Evolutionary conservation across 2,329 filamentous ascomycete genomes (phyloP), one percentile per base, ranked within the genome.

Genomic region (Penicillium sp.): DNA sequence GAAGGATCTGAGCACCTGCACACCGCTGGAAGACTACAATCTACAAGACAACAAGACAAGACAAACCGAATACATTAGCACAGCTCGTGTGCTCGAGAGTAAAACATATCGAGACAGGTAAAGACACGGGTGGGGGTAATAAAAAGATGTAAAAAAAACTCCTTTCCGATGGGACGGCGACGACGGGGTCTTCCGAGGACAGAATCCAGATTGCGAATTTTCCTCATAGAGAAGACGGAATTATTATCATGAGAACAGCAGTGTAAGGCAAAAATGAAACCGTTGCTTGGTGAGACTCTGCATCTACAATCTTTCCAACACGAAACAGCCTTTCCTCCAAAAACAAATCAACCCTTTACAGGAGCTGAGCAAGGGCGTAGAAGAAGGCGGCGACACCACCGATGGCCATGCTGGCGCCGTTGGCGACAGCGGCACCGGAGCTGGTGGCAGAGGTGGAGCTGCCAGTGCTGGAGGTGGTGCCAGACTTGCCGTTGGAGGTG

Each of bases 301-400:
- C 59, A 63, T 65, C 63, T 75, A 76, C 71, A 74, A 67, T 64
- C 59, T 70, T 63, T 71, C 67, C 66, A 66, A 68, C 68, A 64
- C 64, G 69, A 70, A 68, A 72, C 66, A 70, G 70, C 59, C 57
- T 63, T 48, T 55, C 34, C 48, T 62, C 63, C 63, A 57, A 68
- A 71, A 67, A 67, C 54, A 64, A 67, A 66, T 70, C 64, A 59
- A 70, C 62, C 68, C 66, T 72, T 78, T 81, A 83, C 74, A 83
- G 71, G 61, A 81, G 74, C 67, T 78, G 75, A 64, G 81, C 66
- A 45, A 82, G 66, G 67, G 76, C 76, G 68, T 78, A 79, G 64
- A 82, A 70, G 56, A 78, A 10, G 54, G 80, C 77, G 38, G 79
- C 77, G 54, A 78, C 53, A 66, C 79, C 80, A 54, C 79, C 70